Percentiles rank a stretch among this genome's conserved stretches.
Evolutionary conservation across 176 grass and related monocot species (phyloP).

Genomic region (Canna indica): DNA sequence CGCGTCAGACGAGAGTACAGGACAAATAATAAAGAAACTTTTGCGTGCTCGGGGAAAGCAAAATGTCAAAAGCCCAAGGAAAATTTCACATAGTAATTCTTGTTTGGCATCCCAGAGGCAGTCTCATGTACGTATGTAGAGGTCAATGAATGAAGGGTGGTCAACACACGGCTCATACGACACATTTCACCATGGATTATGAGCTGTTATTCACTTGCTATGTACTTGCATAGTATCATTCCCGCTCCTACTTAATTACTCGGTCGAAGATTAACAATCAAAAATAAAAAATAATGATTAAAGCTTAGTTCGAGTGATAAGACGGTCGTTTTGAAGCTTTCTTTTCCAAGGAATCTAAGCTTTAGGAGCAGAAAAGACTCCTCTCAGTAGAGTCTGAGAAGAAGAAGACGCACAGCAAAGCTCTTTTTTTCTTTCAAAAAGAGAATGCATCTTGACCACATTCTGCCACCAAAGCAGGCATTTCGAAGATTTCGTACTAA

Average conservation of each 20-base stretch:
- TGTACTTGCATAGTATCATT: too few species aligned
- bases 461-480: not conserved
- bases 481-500: not conserved
- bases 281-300: not conserved
- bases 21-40: too few species aligned
- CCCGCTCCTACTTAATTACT: not conserved
- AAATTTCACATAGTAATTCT: too few species aligned
- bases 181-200: too few species aligned
- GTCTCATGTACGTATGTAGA: too few species aligned
- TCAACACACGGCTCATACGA: too few species aligned
- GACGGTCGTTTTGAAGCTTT: conserved; percentile 16
- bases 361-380: not conserved
- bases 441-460: not conserved
- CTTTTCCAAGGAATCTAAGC: conserved; percentile 18
- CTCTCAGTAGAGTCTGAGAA: not conserved
- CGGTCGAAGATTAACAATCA: not conserved
- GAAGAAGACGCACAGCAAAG: not conserved
- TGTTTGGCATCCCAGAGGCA: too few species aligned
- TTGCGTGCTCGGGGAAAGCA: too few species aligned
- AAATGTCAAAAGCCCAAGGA: too few species aligned
- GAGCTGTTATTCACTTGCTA: too few species aligned
- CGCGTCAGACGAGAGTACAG: too few species aligned
- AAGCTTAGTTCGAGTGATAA: not conserved
- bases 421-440: not conserved
- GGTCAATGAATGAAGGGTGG: too few species aligned